Evolutionary conservation across 805 yeast species (phyloP), one percentile per base, ranked within the genome.

Genomic region (Metschnikowia lunata): DNA sequence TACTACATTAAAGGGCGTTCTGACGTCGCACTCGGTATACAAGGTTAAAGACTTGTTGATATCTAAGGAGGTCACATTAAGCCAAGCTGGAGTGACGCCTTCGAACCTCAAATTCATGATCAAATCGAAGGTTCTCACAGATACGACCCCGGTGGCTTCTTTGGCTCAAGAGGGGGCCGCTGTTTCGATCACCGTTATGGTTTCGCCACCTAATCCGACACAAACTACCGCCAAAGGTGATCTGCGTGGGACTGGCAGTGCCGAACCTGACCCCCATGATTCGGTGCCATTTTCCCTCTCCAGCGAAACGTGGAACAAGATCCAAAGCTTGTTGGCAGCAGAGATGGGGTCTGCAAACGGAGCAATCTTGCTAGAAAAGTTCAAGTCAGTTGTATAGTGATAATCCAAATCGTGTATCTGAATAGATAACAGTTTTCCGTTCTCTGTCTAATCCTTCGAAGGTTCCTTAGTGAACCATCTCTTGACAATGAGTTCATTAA

Each of bases 81-180:
- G 57, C 29, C 47, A 38, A 8, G 51, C 51, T 6, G 68, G 66
- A 2, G 60, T 66, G 23, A 54, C 57, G 10, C 62, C 75, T 1
- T 55, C 62, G 12, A 70, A 77, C 50, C 46, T 81, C 36, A 79
- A 78, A 55, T 60, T 82, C 14, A 62, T 82, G 53, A 54, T 79
- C 36, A 82, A 80, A 58, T 84, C 86, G 4, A 82, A 80, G 59
- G 86, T 82, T 8, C 62, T 80, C 15, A 76, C 74, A 32, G 86
- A 82, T 56, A 62, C 78, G 5, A 57, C 74, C 5, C 47, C 67
- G 4, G 44, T 81, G 36, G 55, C 64, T 7, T 42, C 61, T 8
- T 40, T 64, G 31, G 42, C 56, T 47, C 34, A 39, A n/a, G 47
- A 39, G 3, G 51, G 40, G 18, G 39, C 45, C 11, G 52, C 41